A percentile compares a stretch with the other conserved stretches of the same genome.
Evolutionary conservation across 2,329 filamentous ascomycete genomes (phyloP).

Genomic region (Hirsutella minnesotensis): DNA sequence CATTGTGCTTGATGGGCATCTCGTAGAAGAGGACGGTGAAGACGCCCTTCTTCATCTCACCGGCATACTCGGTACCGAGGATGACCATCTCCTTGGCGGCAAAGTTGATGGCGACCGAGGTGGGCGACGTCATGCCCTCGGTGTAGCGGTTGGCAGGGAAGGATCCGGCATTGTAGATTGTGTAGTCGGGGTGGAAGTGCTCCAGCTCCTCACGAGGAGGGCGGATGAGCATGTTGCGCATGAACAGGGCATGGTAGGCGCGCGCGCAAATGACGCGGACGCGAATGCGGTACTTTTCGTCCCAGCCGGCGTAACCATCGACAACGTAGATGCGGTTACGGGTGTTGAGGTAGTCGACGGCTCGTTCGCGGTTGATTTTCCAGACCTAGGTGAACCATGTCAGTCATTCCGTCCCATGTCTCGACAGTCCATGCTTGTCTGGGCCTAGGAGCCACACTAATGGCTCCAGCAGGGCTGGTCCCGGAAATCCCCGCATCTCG

Average conservation of each 20-base stretch:
- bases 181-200: slow-evolving; percentile 98
- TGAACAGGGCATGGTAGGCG: slow-evolving; percentile 98
- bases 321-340: slow-evolving; percentile 97
- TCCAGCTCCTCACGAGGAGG: slow-evolving; percentile 83
- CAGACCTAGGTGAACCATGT: slow-evolving; percentile 56
- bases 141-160: slow-evolving; percentile 99
- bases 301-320: slow-evolving; percentile 96
- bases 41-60: slow-evolving; percentile 76
- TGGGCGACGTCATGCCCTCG: slow-evolving; percentile 95
- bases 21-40: slow-evolving; percentile 99
- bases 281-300: slow-evolving; percentile 93
- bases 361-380: slow-evolving; percentile 98
- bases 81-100: slow-evolving; percentile 99
- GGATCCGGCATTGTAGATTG: slow-evolving; percentile 97
- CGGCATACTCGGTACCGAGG: slow-evolving; percentile 95
- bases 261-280: slow-evolving; percentile 97
- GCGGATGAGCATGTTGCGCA: slow-evolving; percentile 99
- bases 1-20: slow-evolving; percentile 99
- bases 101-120: slow-evolving; percentile 98
- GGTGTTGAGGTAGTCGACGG: slow-evolving; percentile 98
- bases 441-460: no score
- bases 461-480: slow-evolving; percentile 1
- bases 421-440: background rate
- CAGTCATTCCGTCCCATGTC: background rate
- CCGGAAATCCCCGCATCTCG: background rate